Percentiles rank a stretch among this genome's conserved stretches.
Conservation (phyloP, 2,329 filamentous ascomycete species). For the Aspergillus intermedius region DNA sequence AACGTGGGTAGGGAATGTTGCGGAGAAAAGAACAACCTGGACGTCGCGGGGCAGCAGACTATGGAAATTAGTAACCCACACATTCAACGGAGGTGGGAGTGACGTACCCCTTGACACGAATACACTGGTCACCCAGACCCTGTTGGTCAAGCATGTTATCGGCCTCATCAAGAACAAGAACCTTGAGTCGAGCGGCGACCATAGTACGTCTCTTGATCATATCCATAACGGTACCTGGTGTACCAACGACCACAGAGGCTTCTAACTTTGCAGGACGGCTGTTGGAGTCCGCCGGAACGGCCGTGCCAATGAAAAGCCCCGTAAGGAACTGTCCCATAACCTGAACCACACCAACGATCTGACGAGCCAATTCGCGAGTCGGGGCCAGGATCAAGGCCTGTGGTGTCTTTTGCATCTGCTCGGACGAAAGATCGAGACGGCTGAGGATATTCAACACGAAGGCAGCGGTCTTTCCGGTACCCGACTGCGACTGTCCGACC, state of each 20-base stretch:
- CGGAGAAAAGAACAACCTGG: conserved; percentile 94
- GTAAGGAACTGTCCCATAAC: conserved; percentile 79
- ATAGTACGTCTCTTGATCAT: conserved; percentile 71
- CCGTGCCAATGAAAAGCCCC: conserved; percentile 68
- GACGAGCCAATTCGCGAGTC: conserved; percentile 86
- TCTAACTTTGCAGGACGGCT: conserved; percentile 63
- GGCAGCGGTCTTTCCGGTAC: conserved; percentile 94
- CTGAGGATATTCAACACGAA: conserved; percentile 90
- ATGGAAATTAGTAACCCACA: background rate
- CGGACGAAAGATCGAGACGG: conserved; percentile 67
- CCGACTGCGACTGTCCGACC: conserved; percentile 98
- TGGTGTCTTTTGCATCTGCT: conserved; percentile 52
- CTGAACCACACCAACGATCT: conserved; percentile 80
- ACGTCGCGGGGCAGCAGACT: conserved; percentile 66
- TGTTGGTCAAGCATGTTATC: conserved; percentile 98
- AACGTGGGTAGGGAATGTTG: conserved; percentile 83
- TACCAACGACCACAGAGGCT: conserved; percentile 81
- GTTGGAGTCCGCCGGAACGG: conserved; percentile 68
- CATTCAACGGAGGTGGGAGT: background rate
- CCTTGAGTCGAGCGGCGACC: conserved; percentile 63
- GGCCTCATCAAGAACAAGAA: conserved; percentile 90
- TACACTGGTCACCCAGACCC: conserved; percentile 89
- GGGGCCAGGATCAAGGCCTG: conserved; percentile 88
- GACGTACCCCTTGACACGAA: conserved; percentile 76
- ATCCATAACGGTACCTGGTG: conserved; percentile 87